phyloP scores from a whole-genome alignment of 352 stramenopile species.

The Pythium guiyangense region DNA sequence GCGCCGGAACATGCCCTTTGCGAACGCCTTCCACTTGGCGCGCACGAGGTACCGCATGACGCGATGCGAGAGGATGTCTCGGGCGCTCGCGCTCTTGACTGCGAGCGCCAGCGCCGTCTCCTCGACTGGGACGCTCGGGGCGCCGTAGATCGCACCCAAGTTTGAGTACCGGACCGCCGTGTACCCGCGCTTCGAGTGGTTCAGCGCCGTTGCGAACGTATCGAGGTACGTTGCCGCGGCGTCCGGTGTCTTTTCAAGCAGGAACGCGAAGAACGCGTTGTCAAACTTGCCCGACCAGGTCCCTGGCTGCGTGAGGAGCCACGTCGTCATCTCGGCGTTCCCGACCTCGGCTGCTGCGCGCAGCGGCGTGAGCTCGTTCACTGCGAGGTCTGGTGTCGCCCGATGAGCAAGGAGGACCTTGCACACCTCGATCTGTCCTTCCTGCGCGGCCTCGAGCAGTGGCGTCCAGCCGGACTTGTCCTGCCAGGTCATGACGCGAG shows the following conservation, averaged over 20 bases:
- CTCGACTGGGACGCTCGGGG: conserved; percentile 39
- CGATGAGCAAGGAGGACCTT: conserved; percentile 34
- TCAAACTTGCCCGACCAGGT: conserved; percentile 39
- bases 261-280: conserved; percentile 39
- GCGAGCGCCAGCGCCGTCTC: conserved; percentile 44
- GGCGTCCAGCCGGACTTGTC: conserved; percentile 54
- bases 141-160: conserved; percentile 38
- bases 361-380: conserved; percentile 35
- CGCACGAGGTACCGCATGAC: conserved; percentile 45
- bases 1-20: conserved; percentile 34
- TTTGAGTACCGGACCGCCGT: conserved; percentile 50
- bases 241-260: conserved; percentile 48
- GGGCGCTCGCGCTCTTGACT: conserved; percentile 29
- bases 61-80: conserved; percentile 48
- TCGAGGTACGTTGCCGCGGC: conserved; percentile 43
- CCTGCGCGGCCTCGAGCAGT: conserved; percentile 54
- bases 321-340: conserved; percentile 47
- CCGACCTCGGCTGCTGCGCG: conserved; percentile 47
- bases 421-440: conserved; percentile 48
- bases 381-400: conserved; percentile 31
- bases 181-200: conserved; percentile 40
- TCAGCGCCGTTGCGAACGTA: conserved; percentile 37
- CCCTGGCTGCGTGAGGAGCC: conserved; percentile 34
- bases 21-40: conserved; percentile 65
- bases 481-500: background rate